A percentile compares a stretch with the other conserved stretches of the same genome.
Conservation (phyloP, 768 basidiomycete genomes). For the Cystobasidium onofrii region DNA sequence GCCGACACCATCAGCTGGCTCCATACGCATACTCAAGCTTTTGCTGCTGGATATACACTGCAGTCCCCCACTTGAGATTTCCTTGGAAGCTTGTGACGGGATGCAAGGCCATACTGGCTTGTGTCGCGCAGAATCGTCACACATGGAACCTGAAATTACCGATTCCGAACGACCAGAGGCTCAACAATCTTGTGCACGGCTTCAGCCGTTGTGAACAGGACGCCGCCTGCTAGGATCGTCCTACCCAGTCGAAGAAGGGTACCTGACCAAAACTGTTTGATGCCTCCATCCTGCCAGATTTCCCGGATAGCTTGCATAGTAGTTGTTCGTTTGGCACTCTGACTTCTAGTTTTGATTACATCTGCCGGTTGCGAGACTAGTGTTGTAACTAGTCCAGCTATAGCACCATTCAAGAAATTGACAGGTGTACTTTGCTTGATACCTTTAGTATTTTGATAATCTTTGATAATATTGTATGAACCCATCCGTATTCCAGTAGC, state of each 20-base stretch:
- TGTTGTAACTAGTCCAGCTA: constrained; percentile 24
- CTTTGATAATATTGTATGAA: constrained; percentile 30
- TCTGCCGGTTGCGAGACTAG: constrained; percentile 27
- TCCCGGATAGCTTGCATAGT: constrained; percentile 12
- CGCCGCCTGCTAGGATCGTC: constrained; percentile 24
- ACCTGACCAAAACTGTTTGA: constrained; percentile 28
- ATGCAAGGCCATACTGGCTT: too few relatives aligned
- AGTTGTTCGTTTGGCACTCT: constrained; percentile 24
- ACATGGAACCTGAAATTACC: neutral
- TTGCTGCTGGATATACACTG: too few relatives aligned
- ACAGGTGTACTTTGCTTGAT: constrained; percentile 25
- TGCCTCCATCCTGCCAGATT: constrained; percentile 23
- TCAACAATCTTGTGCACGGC: constrained; percentile 19
- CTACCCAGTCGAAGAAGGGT: constrained; percentile 27
- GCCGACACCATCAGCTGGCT: too few relatives aligned
- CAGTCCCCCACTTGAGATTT: too few relatives aligned
- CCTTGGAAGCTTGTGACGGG: too few relatives aligned
- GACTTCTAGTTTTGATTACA: constrained; percentile 16
- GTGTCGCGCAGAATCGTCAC: too few relatives aligned
- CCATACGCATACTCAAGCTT: too few relatives aligned
- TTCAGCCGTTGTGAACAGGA: constrained; percentile 29
- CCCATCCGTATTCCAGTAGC: constrained; percentile 27
- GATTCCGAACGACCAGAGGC: constrained; percentile 2
- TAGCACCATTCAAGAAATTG: constrained; percentile 29
- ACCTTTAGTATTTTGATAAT: neutral